phyloP scores from a whole-genome alignment of 192 early-diverging fungal genomes.

The Paraglomus occultum region DNA sequence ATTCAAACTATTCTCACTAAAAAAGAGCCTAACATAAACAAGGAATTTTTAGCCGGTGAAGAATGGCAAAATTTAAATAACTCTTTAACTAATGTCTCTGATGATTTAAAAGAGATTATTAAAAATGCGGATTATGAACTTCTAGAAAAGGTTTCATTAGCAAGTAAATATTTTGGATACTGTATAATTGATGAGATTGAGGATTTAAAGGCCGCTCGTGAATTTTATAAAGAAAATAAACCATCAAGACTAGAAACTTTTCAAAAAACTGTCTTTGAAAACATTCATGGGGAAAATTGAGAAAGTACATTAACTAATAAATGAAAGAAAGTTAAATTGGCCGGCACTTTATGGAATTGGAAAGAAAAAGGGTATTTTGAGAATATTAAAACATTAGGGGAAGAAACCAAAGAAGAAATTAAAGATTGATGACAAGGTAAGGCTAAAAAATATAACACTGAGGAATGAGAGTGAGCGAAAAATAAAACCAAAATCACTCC shows the following conservation, averaged over 20 bases:
- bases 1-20: slow-evolving; percentile 2
- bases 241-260: too few relatives aligned
- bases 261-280: not conserved
- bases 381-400: not conserved
- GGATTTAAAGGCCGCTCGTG: too few relatives aligned
- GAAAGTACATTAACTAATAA: not conserved
- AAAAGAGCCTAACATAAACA: not conserved
- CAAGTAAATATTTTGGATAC: not conserved
- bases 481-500: not conserved
- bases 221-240: too few relatives aligned
- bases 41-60: not conserved
- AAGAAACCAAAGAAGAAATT: not conserved
- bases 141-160: not conserved
- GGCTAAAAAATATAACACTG: not conserved
- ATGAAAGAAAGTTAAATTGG: not conserved
- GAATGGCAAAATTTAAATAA: not conserved
- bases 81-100: not conserved
- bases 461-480: not conserved
- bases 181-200: too few relatives aligned
- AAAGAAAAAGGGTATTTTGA: not conserved
- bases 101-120: slow-evolving; percentile 5
- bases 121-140: not conserved
- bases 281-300: slow-evolving; percentile 2
- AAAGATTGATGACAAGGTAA: not conserved
- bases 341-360: not conserved